These are phyloP conservation scores for Fusarium agapanthi DNA, from an alignment of 2,329 filamentous ascomycete genomes.

Conservation along the genomic window DNA sequence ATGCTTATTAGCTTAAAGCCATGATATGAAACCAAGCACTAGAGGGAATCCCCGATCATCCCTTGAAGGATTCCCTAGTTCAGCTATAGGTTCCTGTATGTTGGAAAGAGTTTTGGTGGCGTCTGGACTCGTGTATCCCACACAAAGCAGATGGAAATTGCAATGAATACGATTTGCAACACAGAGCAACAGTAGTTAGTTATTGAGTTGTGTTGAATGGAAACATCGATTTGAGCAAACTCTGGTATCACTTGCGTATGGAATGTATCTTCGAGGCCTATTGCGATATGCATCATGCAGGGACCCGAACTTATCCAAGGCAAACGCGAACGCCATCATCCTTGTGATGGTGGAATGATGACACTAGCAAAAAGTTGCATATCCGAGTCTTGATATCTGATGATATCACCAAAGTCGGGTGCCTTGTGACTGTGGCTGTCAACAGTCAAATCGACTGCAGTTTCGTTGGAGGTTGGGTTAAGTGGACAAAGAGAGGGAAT, in stretches of 20 bases:
- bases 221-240: background rate
- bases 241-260: background rate
- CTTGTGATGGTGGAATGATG: background rate
- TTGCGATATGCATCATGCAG: constrained; percentile 8
- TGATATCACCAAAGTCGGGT: background rate
- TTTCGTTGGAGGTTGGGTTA: background rate
- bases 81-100: background rate
- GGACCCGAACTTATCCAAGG: constrained; percentile 1
- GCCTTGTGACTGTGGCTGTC: background rate
- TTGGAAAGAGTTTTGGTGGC: background rate
- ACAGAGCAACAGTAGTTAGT: background rate
- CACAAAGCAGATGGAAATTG: background rate
- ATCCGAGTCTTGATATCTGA: background rate
- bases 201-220: background rate
- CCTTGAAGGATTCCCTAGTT: background rate
- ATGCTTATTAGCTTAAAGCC: background rate
- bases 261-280: background rate
- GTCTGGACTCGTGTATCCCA: background rate
- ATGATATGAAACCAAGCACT: background rate
- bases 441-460: background rate
- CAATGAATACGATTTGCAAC: background rate
- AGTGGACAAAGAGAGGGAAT: background rate
- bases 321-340: background rate
- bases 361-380: background rate
- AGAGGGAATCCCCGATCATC: background rate